Percentiles rank a stretch among this genome's conserved stretches.
Evolutionary conservation across 805 yeast genomes (phyloP).

Genomic region (Saccharomycopsis sp.): DNA sequence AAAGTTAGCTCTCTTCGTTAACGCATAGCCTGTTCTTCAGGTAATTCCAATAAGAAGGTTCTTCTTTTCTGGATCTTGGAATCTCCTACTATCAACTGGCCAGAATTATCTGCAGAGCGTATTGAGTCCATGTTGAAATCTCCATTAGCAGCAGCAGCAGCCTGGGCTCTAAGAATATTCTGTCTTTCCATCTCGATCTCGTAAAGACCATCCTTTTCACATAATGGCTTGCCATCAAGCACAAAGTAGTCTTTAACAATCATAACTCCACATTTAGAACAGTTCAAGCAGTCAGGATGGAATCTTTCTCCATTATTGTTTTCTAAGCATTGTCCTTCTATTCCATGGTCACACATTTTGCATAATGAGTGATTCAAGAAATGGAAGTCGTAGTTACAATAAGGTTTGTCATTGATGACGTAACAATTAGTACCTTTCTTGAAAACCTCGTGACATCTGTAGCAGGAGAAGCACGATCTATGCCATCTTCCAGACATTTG

Average conservation of each 20-base stretch:
- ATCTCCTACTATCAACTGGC: constrained; percentile 1
- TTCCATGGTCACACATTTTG: constrained; percentile 60
- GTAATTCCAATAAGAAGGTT: constrained; percentile 15
- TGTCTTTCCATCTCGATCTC: constrained; percentile 19
- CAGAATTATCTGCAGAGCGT: neutral
- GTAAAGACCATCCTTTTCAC: constrained; percentile 36
- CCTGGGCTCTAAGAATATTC: neutral
- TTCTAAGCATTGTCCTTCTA: constrained; percentile 88
- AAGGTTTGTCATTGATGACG: constrained; percentile 72
- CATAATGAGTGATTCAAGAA: constrained; percentile 70
- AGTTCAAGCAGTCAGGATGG: constrained; percentile 67
- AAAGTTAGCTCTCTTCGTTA: neutral
- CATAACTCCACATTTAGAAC: constrained; percentile 48
- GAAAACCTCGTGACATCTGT: constrained; percentile 51
- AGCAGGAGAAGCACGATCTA: constrained; percentile 74
- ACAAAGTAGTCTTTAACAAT: constrained; percentile 53
- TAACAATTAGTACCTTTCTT: constrained; percentile 62
- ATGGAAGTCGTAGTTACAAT: constrained; percentile 64
- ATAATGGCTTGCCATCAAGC: constrained; percentile 40
- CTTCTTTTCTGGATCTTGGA: constrained; percentile 19
- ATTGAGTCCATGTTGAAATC: neutral
- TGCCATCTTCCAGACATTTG: constrained; percentile 94
- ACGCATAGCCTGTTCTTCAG: neutral
- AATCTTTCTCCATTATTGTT: constrained; percentile 65
- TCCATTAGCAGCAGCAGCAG: neutral